Percentiles rank a stretch among this genome's conserved stretches.
Conservation (phyloP, 2,329 filamentous ascomycete species). For the Westerdykella aurantiaca region DNA sequence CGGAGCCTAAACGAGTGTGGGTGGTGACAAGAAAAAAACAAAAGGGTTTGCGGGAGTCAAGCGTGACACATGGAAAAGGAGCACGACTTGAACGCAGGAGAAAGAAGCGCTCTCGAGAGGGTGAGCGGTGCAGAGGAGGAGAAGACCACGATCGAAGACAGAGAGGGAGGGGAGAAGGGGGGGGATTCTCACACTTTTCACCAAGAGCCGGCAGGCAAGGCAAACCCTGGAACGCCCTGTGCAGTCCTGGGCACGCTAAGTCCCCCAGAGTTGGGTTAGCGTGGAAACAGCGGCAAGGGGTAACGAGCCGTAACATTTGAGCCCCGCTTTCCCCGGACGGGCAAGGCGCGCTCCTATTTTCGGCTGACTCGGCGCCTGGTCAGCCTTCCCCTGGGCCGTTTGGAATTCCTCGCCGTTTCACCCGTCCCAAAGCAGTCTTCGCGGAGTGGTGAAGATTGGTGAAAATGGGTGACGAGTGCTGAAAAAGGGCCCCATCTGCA, state of each 20-base stretch:
- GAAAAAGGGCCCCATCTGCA: no score
- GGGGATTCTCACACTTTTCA: not conserved
- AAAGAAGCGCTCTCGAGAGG: not conserved
- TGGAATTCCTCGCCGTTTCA: no score
- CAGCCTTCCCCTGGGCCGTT: no score
- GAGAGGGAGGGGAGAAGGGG: not conserved
- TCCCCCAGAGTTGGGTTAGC: no score
- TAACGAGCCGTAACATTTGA: no score
- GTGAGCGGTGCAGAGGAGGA: not conserved
- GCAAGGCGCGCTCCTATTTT: no score
- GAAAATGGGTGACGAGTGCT: no score
- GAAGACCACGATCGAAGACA: not conserved
- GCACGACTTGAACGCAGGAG: not conserved
- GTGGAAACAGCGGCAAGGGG: no score
- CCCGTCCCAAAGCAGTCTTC: no score
- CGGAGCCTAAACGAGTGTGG: not conserved
- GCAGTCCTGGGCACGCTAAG: not conserved
- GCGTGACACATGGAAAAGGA: constrained; percentile 10
- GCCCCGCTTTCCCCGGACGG: no score
- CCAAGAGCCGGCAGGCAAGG: not conserved
- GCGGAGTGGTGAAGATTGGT: no score
- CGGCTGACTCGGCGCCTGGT: no score
- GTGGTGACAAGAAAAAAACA: not conserved
- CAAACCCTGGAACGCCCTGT: not conserved
- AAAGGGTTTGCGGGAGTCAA: constrained; percentile 1